Conservation (phyloP, 2,329 filamentous ascomycete genomes). For the Aspergillus amoenus region DNA sequence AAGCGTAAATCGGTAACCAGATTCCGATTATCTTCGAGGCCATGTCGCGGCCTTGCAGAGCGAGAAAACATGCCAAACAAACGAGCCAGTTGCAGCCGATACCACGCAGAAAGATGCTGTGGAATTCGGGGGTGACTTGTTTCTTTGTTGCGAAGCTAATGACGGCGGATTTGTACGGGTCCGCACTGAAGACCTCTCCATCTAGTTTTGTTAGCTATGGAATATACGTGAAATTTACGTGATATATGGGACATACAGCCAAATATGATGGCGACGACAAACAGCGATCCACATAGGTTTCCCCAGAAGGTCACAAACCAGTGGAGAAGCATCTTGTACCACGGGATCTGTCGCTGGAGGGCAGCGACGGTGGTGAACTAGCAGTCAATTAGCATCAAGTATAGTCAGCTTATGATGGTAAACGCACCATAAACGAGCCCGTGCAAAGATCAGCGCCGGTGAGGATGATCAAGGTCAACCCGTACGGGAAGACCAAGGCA, state of each 20-base stretch:
- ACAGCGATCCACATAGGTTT: constrained; percentile 51
- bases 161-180: constrained; percentile 46
- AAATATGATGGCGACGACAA: constrained; percentile 50
- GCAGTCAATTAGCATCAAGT: not conserved
- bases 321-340: constrained; percentile 38
- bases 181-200: constrained; percentile 47
- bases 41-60: constrained; percentile 51
- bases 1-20: constrained; percentile 58
- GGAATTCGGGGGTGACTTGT: constrained; percentile 49
- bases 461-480: constrained; percentile 51
- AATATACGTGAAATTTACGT: not conserved
- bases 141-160: constrained; percentile 51
- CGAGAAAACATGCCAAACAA: constrained; percentile 50
- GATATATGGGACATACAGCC: constrained; percentile 39
- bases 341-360: constrained; percentile 43
- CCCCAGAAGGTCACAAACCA: constrained; percentile 52
- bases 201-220: constrained; percentile 28
- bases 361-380: constrained; percentile 47
- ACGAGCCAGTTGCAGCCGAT: constrained; percentile 62
- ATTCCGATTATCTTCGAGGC: constrained; percentile 55
- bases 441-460: constrained; percentile 53
- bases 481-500: constrained; percentile 51
- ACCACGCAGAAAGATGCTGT: constrained; percentile 55
- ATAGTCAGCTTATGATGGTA: not conserved
- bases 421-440: constrained; percentile 44